Evolutionary conservation across 2,329 filamentous ascomycete species (phyloP).

Genomic region (Monosporascus sp.): DNA sequence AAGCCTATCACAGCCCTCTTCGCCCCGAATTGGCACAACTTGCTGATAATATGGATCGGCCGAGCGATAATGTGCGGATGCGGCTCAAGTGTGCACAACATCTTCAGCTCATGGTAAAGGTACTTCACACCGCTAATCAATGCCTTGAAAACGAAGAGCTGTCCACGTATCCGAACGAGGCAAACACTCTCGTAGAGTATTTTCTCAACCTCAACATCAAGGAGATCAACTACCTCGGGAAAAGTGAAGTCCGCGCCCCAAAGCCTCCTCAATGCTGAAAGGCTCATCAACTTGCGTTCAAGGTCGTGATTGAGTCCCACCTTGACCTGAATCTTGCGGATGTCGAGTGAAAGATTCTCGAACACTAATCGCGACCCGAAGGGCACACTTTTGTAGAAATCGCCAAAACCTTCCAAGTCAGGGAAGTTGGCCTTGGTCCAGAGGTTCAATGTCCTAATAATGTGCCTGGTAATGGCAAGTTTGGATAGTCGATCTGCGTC

Average conservation of each 20-base stretch:
- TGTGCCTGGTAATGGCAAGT: constrained; percentile 48
- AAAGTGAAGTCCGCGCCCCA: constrained; percentile 39
- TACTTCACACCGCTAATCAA: constrained; percentile 54
- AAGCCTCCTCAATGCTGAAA: constrained; percentile 33
- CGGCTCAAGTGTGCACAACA: constrained; percentile 45
- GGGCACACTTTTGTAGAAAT: constrained; percentile 41
- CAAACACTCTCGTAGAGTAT: constrained; percentile 58
- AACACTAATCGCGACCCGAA: constrained; percentile 56
- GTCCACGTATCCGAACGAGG: constrained; percentile 39
- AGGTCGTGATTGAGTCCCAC: constrained; percentile 47
- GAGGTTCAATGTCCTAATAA: constrained; percentile 48
- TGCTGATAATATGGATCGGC: constrained; percentile 51
- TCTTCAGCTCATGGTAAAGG: constrained; percentile 56
- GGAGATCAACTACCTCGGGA: constrained; percentile 45
- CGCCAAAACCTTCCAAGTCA: constrained; percentile 22
- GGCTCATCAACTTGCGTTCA: constrained; percentile 46
- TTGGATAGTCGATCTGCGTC: constrained; percentile 41
- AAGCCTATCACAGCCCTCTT: constrained; percentile 54
- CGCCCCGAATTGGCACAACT: constrained; percentile 49
- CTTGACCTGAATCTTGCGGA: constrained; percentile 39
- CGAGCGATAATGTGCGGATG: constrained; percentile 49
- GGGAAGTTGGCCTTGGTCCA: constrained; percentile 38
- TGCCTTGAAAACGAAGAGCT: constrained; percentile 52
- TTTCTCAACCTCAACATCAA: constrained; percentile 42
- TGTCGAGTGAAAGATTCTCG: constrained; percentile 42